These are phyloP conservation scores for Entomortierella beljakovae DNA, from an alignment of 192 early-diverging fungal species.

Conservation along the genomic window DNA sequence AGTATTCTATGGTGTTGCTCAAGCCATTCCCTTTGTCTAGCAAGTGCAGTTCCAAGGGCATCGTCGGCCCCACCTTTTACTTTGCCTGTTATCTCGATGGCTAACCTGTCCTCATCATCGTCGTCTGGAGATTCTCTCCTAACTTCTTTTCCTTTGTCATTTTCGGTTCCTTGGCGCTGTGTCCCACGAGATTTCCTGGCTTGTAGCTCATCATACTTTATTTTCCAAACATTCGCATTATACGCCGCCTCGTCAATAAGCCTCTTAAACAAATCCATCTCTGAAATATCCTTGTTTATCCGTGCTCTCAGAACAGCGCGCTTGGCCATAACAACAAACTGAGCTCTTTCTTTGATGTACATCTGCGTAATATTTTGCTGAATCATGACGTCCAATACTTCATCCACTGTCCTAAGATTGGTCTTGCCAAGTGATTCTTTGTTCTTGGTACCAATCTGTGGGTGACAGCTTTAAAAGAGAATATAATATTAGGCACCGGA, in stretches of 20 bases:
- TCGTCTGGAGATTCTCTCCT: slow-evolving; percentile 12
- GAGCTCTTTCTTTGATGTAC: slow-evolving; percentile 36
- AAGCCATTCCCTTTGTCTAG: slow-evolving; percentile 53
- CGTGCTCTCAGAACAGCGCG: slow-evolving; percentile 37
- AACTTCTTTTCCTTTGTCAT: slow-evolving; percentile 7
- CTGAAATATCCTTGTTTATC: slow-evolving; percentile 25
- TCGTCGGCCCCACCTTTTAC: slow-evolving; percentile 7
- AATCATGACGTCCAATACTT: slow-evolving; percentile 67
- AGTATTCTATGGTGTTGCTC: slow-evolving; percentile 67
- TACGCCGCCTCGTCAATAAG: slow-evolving; percentile 22
- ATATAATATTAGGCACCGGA: no score
- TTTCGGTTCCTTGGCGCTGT: background rate
- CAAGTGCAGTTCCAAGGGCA: slow-evolving; percentile 5
- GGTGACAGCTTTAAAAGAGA: slow-evolving; percentile 71
- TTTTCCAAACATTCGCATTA: slow-evolving; percentile 22
- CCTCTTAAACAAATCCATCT: slow-evolving; percentile 5
- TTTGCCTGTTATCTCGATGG: slow-evolving; percentile 4
- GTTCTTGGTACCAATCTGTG: slow-evolving; percentile 65
- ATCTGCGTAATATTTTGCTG: slow-evolving; percentile 34
- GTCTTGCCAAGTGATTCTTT: slow-evolving; percentile 57
- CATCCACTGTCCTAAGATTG: slow-evolving; percentile 59
- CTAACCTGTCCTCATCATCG: slow-evolving; percentile 37
- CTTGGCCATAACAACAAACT: slow-evolving; percentile 42
- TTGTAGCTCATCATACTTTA: slow-evolving; percentile 20
- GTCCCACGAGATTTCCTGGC: background rate